Evolutionary conservation across 2,329 filamentous ascomycete species (phyloP), one percentile per base, ranked within the genome.

Genomic region (Didymella arachidicola): DNA sequence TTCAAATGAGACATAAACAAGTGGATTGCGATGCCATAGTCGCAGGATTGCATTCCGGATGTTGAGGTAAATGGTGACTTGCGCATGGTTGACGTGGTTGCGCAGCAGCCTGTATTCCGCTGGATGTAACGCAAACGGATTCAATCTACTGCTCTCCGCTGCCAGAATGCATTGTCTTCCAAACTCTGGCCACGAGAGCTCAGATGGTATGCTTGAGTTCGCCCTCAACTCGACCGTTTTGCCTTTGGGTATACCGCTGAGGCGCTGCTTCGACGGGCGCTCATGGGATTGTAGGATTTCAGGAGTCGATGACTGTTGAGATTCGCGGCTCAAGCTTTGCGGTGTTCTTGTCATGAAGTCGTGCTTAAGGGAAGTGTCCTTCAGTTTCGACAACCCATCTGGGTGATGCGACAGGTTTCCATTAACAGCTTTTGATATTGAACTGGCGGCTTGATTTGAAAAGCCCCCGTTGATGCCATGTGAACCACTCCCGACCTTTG

Each of bases 11-110:
- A 99, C 90, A 61, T 87, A 87, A 41, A 93, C 86, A 73, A 93
- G 87, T 7, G 95, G 92, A 71, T 96, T 96, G 66, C 89, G 86
- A 34, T 91, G 85, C 95, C 95, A 99, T 39, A 98, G 79, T 54
- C 95, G 86, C 52, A 99, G 81, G 59, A 99, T 97, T 16, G 92
- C 91, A 76, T 99, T 99, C 67, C 95, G 87, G 62, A 99, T 95
- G 75, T 98, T 98, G 53, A 99, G 82, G 78, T 99, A 99, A 12
- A 92, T 91, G 2, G 94, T 97, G 65, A 97, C 92, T 77, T 99
- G 95, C 30, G 89, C 84, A 69, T 92, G 89, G 72, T 90, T 96
- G 67, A 99, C 87, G 69, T 96, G 89, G 61, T 91, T 84, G 61
- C 91, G 87, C 39, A 99, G 80, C 59, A 97, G 83, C 59, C 84